A percentile compares a stretch with the other conserved stretches of the same genome.
These are phyloP conservation scores for Epithele typhae DNA, from an alignment of 768 basidiomycete genomes.

Conservation along the genomic window DNA sequence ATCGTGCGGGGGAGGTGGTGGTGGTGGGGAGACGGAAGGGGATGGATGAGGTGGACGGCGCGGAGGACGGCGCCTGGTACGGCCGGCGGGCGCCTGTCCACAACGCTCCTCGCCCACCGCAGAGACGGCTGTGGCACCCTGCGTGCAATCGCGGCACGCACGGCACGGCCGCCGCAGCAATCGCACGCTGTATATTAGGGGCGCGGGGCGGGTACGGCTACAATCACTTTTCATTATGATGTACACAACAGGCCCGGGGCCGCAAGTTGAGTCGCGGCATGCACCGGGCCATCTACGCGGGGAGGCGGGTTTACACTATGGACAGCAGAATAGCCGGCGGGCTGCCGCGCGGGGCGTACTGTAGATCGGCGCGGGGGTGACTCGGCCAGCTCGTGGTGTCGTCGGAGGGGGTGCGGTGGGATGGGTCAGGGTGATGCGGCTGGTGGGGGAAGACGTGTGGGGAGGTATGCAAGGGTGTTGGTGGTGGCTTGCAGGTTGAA, in stretches of 20 bases:
- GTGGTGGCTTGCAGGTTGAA: constrained; percentile 24
- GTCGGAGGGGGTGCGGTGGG: background rate
- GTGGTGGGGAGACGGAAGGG: background rate
- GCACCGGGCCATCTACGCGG: constrained; percentile 7
- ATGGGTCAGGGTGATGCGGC: background rate
- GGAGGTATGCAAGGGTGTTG: background rate
- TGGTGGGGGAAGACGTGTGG: background rate
- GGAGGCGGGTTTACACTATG: constrained; percentile 2
- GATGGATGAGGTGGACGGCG: too few species aligned
- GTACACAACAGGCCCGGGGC: constrained; percentile 20
- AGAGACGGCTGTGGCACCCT: too few species aligned
- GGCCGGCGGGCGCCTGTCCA: too few species aligned
- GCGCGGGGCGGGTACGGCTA: constrained; percentile 5
- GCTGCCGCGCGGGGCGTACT: background rate
- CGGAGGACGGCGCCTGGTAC: too few species aligned
- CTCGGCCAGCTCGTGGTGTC: background rate
- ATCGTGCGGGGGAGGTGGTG: constrained; percentile 1
- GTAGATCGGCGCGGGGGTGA: constrained; percentile 1
- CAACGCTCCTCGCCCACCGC: too few species aligned
- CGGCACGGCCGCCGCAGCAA: too few species aligned
- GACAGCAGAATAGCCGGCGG: too few species aligned
- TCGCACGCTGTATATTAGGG: too few species aligned
- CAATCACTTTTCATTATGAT: constrained; percentile 13
- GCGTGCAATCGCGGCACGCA: too few species aligned
- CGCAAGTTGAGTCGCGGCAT: constrained; percentile 32